A percentile compares a stretch with the other conserved stretches of the same genome.
Evolutionary conservation across 179 eudicot species (phyloP).

Genomic region (Dionaea muscipula): DNA sequence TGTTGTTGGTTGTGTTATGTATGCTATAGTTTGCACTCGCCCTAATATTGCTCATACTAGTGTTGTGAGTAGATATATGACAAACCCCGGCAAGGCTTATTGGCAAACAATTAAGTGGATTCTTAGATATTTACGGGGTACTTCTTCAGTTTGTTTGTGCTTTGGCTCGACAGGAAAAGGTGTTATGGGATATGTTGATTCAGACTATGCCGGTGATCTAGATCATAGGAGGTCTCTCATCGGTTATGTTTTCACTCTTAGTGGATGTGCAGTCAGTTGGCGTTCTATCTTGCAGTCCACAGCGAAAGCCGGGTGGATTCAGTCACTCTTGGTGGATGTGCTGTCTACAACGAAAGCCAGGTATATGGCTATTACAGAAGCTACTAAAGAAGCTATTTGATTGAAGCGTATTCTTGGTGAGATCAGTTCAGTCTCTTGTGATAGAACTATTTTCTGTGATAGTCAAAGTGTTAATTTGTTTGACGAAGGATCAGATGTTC

Average conservation of each 20-base stretch:
- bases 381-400: background rate
- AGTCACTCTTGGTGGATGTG: background rate
- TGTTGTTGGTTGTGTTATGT: too few species aligned
- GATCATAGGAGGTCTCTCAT: too few species aligned
- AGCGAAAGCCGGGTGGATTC: background rate
- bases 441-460: too few species aligned
- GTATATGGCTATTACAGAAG: background rate
- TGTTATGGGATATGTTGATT: background rate
- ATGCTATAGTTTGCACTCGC: too few species aligned
- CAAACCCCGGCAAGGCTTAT: too few species aligned
- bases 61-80: too few species aligned
- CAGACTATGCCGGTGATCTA: too few species aligned
- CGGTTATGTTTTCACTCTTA: too few species aligned
- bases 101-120: background rate
- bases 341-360: background rate
- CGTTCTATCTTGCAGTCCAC: background rate
- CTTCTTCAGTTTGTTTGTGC: background rate
- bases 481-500: too few species aligned
- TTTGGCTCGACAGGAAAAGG: too few species aligned
- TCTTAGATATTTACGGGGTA: background rate
- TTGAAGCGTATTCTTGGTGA: background rate
- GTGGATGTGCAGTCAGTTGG: background rate
- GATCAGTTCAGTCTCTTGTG: too few species aligned
- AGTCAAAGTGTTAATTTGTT: conserved; percentile 4
- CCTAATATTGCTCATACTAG: too few species aligned